Evolutionary conservation across 2,329 filamentous ascomycete species (phyloP), one percentile per base, ranked within the genome.

Genomic region (Penicillium sumatraense): DNA sequence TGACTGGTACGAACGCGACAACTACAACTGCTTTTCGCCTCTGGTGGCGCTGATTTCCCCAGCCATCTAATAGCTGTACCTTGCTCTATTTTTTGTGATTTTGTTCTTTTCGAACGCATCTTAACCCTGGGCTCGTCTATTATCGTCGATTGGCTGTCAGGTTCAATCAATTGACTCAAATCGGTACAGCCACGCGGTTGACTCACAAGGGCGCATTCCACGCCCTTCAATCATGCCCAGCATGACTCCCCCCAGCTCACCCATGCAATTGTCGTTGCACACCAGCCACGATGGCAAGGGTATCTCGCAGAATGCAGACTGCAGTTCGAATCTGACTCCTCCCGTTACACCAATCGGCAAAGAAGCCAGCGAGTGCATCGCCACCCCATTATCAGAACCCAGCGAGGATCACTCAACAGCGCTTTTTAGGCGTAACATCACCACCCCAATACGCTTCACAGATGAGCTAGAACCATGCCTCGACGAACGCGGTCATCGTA

Each of bases 301-400:
- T 11, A 21, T 54, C 7, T 27, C 56, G 24, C 61, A 54, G 24
- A 42, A 58, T 11, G 53, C 56, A 26, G 51, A 50, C 11, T 59
- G 59, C 21, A 40, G 48, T n/a, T 56, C 61, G 6, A 63, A 54
- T 45, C 66, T 72, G 36, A 74, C 72, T 13, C 72, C 72, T 27
- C 72, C 72, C 9, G 64, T 74, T 10, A 74, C 72, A 5, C 72
- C 72, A 38, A 69, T 66, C 16, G 60, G 59, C 26, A 65, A 62
- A 23, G 56, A 66, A 36, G 57, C 56, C 16, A 51, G 31, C 29
- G 46, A 36, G 51, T 27, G 42, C 18, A 46, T 46, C 20, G 10
- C n/a, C 16, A 20, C 42, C 26, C 42, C 42, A 31, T 46, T 46
- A 16, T 46, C 42, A 29, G 42, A 46, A 11, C 26, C 42, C 3